These are phyloP conservation scores for Metschnikowia kunwiensis DNA, from an alignment of 805 yeast genomes.

Conservation along the genomic window DNA sequence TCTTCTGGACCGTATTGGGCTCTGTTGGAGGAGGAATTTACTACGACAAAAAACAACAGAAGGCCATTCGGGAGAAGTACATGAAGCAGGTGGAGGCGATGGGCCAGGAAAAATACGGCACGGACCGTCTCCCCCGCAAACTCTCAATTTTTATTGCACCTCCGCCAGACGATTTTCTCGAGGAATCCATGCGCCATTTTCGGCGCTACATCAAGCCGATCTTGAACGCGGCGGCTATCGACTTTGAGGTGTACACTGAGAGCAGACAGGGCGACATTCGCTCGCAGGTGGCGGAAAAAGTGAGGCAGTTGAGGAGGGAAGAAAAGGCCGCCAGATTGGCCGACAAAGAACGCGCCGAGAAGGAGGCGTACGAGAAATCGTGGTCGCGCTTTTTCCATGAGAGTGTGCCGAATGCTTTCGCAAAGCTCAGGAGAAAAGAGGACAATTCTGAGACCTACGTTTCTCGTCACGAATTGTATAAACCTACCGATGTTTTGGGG, in stretches of 20 bases:
- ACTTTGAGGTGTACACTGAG: conserved; percentile 74
- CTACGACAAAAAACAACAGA: conserved; percentile 77
- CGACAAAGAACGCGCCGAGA: conserved; percentile 3
- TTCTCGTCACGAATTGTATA: conserved; percentile 37
- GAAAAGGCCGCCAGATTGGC: conserved; percentile 13
- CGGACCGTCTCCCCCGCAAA: conserved; percentile 63
- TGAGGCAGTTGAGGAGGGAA: conserved; percentile 63
- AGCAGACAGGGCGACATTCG: conserved; percentile 89
- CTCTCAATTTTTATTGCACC: conserved; percentile 86
- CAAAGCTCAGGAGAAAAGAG: conserved; percentile 14
- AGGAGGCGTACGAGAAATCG: conserved; percentile 20
- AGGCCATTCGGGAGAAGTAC: conserved; percentile 60
- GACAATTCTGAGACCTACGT: conserved; percentile 28
- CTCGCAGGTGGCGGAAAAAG: conserved; percentile 72
- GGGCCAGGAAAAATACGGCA: conserved; percentile 44
- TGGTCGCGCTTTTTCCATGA: conserved; percentile 29
- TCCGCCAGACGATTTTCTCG: conserved; percentile 92
- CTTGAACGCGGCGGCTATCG: conserved; percentile 77
- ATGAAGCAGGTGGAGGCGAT: conserved; percentile 55
- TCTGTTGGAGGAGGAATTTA: conserved; percentile 68
- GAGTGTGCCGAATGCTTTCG: conserved; percentile 9
- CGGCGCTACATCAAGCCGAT: conserved; percentile 82
- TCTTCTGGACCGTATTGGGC: conserved; percentile 74
- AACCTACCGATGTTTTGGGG: conserved; percentile 53
- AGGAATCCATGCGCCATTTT: conserved; percentile 68